Evolutionary conservation across 352 stramenopile species (phyloP).

Genomic region (Blastocystis sp.): DNA sequence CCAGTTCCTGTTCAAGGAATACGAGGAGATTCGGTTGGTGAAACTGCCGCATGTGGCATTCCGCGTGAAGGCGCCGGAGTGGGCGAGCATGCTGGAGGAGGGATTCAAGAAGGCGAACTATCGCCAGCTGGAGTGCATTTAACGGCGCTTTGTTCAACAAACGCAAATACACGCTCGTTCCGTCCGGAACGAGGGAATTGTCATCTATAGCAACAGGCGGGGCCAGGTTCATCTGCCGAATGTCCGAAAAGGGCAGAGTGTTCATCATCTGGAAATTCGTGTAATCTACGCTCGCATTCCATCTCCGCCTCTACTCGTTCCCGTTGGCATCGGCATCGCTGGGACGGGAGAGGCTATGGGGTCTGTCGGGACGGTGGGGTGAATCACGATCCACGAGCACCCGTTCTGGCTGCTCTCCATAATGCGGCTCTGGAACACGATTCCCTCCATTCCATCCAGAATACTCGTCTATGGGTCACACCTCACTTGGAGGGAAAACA

Average conservation of each 20-base stretch:
- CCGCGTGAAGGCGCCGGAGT: constrained; percentile 3
- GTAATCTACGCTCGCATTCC: background rate
- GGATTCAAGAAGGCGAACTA: background rate
- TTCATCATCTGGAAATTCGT: constrained; percentile 43
- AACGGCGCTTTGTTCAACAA: background rate
- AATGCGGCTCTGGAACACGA: constrained; percentile 32
- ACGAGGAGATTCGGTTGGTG: background rate
- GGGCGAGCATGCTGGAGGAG: background rate
- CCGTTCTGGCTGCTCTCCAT: constrained; percentile 44
- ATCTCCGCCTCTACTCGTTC: background rate
- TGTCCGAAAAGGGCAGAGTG: constrained; percentile 20
- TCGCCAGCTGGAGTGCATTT: constrained; percentile 29
- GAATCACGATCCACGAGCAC: constrained; percentile 33
- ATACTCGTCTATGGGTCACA: constrained; percentile 14
- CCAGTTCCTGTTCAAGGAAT: constrained; percentile 4
- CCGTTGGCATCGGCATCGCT: background rate
- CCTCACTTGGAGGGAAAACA: background rate
- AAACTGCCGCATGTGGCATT: background rate
- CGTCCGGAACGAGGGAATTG: background rate
- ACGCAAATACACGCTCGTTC: background rate
- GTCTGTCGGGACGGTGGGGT: background rate
- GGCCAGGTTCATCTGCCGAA: constrained; percentile 34
- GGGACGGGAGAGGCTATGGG: background rate
- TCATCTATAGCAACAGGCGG: background rate
- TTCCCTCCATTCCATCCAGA: constrained; percentile 23